A percentile compares a stretch with the other conserved stretches of the same genome.
Evolutionary conservation across 2,329 filamentous ascomycete species (phyloP).

Genomic region (Trichoderma sp.): DNA sequence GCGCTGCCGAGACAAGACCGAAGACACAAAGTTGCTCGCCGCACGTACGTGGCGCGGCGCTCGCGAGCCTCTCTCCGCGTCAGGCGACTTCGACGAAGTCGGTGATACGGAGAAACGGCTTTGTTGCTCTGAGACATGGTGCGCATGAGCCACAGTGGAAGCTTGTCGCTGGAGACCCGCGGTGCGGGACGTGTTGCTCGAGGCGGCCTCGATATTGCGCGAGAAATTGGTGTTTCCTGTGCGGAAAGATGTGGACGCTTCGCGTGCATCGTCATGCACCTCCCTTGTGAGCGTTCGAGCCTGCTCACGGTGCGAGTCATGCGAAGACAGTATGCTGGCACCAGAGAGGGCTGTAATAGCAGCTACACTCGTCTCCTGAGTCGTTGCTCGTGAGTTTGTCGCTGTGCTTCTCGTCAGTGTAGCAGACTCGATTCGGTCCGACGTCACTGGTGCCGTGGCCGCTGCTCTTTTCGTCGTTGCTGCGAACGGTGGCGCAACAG

Average conservation of each 20-base stretch:
- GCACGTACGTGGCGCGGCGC: slow-evolving; percentile 7
- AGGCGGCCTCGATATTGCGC: neutral
- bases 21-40: slow-evolving; percentile 14
- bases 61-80: slow-evolving; percentile 3
- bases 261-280: neutral
- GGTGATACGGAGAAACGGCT: slow-evolving; percentile 28
- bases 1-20: slow-evolving; percentile 20
- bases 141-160: neutral
- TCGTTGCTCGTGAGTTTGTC: slow-evolving; percentile 58
- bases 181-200: neutral
- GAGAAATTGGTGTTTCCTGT: neutral
- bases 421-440: slow-evolving; percentile 47
- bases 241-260: neutral
- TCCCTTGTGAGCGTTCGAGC: neutral
- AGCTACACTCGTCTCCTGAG: neutral
- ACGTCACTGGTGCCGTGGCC: slow-evolving; percentile 51
- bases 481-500: neutral
- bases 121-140: slow-evolving; percentile 7
- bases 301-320: neutral
- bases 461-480: neutral
- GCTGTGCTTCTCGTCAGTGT: slow-evolving; percentile 64
- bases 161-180: slow-evolving; percentile 28
- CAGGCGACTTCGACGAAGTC: slow-evolving; percentile 11
- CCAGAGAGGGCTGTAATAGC: neutral
- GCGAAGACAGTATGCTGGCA: neutral